Evolutionary conservation across 1,139 yeast species (phyloP), one percentile per base, ranked within the genome.

Genomic region (Starmera stellimalicola): DNA sequence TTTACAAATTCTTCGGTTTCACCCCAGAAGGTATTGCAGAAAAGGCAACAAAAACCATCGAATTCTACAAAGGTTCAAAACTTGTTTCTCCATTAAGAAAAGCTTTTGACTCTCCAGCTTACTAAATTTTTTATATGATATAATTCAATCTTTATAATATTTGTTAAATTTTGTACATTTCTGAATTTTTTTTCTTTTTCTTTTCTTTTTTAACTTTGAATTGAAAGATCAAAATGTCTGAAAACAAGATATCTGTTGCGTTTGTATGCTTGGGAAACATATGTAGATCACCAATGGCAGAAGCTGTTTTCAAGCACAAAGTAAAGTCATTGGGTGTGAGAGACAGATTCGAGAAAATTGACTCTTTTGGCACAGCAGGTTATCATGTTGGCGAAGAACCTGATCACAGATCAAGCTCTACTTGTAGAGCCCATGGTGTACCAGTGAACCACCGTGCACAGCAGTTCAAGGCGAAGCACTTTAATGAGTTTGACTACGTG

Each of bases 221-320:
- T 19, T 19, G 23, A 11, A 8, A 19, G 10, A 7, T 15, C 15
- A 25, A 25, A 26, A 26, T 26, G 28, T 25, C 33, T 10, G 30
- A 36, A 22, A 39, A 37, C 31, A 38, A 65, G 33, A 54, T 77
- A 9, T 68, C 81, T 1, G 91, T 85, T 25, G 94, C 94, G 1
- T 88, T 88, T 54, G 93, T 87, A 3, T 88, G 97, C 52, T 65
- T 87, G 16, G 97, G 97, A 3, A 88, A 88, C 57, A 85, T 87
- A 29, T 88, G 98, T 52, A 91, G 97, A 35, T 87, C 96, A 1
- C 96, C 97, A 9, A 88, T 88, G 97, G 97, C 98, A 0, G 97
- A 88, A 55, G 96, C 95, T 0, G 82, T 87, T 2, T 85, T 87
- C 60, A 65, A 64, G 34, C 76, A 83, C 40, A 64, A 65, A 18